Percentiles rank a stretch among this genome's conserved stretches.
These are phyloP conservation scores for Penicillium cataractarum DNA, from an alignment of 495 filamentous ascomycete genomes.

Conservation along the genomic window DNA sequence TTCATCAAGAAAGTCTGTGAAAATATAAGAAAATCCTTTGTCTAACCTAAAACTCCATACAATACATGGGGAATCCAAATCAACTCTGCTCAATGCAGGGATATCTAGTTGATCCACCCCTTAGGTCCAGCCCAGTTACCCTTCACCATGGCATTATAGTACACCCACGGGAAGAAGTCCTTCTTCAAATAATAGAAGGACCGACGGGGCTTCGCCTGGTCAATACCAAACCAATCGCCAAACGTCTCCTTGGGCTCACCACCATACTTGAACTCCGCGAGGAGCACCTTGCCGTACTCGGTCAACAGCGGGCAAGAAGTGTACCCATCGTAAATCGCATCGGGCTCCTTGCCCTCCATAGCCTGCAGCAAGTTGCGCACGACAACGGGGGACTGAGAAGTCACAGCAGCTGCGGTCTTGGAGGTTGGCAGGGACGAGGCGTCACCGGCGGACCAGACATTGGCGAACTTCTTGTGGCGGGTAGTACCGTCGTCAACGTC, in stretches of 20 bases:
- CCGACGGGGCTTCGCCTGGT: slow-evolving; percentile 58
- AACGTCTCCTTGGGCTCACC: slow-evolving; percentile 73
- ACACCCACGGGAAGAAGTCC: slow-evolving; percentile 73
- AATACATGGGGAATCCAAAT: slow-evolving; percentile 9
- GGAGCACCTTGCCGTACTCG: slow-evolving; percentile 67
- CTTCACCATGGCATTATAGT: slow-evolving; percentile 60
- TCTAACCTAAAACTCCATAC: slow-evolving; percentile 6
- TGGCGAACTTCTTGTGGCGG: slow-evolving; percentile 63
- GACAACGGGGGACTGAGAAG: slow-evolving; percentile 62
- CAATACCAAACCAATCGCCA: slow-evolving; percentile 54
- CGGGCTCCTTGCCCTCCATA: slow-evolving; percentile 57
- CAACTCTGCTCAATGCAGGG: background rate
- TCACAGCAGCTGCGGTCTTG: slow-evolving; percentile 71
- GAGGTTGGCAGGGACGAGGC: slow-evolving; percentile 67
- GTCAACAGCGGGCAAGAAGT: slow-evolving; percentile 70
- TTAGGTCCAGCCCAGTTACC: slow-evolving; percentile 66
- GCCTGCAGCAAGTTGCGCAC: slow-evolving; percentile 56
- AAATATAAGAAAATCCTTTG: background rate
- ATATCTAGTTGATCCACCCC: slow-evolving; percentile 44
- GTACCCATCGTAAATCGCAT: slow-evolving; percentile 65
- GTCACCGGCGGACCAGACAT: slow-evolving; percentile 72
- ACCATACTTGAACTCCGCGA: slow-evolving; percentile 76
- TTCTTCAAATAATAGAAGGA: slow-evolving; percentile 71
- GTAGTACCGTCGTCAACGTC: slow-evolving; percentile 64
- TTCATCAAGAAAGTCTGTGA: background rate